A percentile compares a stretch with the other conserved stretches of the same genome.
These are phyloP conservation scores for Chlamydomonas schloesseri DNA, from an alignment of 139 green algal species.

Conservation along the genomic window DNA sequence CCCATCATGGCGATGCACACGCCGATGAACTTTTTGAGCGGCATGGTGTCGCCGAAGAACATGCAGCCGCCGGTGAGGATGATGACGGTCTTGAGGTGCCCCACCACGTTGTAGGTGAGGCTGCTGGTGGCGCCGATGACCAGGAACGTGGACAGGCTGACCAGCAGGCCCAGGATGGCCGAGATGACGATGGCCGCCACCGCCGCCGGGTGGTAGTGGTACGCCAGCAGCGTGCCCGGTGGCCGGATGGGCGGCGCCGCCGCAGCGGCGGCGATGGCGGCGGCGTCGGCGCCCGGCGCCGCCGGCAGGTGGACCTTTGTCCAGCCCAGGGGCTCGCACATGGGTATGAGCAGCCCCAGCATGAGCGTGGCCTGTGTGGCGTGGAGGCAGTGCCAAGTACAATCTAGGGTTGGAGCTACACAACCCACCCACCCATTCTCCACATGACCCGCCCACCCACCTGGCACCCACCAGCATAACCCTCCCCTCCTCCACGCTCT, in stretches of 20 bases:
- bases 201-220: conserved; percentile 62
- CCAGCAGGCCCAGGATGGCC: conserved; percentile 86
- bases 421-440: no score
- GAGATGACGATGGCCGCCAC: conserved; percentile 78
- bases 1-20: conserved; percentile 83
- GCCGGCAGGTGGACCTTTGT: not conserved
- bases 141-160: conserved; percentile 89
- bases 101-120: conserved; percentile 92
- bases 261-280: not conserved
- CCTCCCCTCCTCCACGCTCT: no score
- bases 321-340: conserved; percentile 84
- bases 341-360: conserved; percentile 75
- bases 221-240: conserved; percentile 71
- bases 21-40: conserved; percentile 80
- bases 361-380: conserved; percentile 45
- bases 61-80: conserved; percentile 86
- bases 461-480: no score
- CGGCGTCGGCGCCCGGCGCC: not conserved
- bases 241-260: not conserved
- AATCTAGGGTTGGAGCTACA: no score
- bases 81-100: conserved; percentile 85
- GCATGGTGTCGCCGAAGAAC: conserved; percentile 89
- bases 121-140: conserved; percentile 72
- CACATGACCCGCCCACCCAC: no score
- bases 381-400: not conserved